Base-by-base conservation (phyloP, 2,329 filamentous ascomycete species). In the Cladosporium austrohemisphaericum region DNA sequence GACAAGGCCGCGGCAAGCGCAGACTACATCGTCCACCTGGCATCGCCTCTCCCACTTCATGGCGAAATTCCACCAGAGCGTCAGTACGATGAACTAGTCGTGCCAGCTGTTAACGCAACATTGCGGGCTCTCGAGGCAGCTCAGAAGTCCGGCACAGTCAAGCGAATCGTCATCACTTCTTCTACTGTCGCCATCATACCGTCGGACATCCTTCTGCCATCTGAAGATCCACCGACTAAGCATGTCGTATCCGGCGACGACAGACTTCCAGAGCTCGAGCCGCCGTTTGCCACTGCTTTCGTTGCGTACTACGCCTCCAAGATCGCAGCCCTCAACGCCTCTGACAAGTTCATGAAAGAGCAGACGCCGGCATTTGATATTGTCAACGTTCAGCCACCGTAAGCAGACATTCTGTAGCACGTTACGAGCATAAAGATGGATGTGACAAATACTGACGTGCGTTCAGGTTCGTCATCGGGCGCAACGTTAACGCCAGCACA, bases 111-210 rank as follows among this genome's bases (percentile, higher is more conserved):
- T 25, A 60, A 64, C 28, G 68, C 66, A n/a, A 72, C 67, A 0
- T 36, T 62, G 2, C 57, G 60, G 5, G 65, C 73, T 5, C 59
- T 74, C 1, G 52, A 66, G 19, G 62, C 69, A 0, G 71, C 70
- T 2, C 40, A 59, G 18, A 67, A 66, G 38, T 51, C 50, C 2
- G 51, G 58, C 1, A 62, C 57, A 0, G 60, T 75, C 16, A 61
- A 65, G 46, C 64, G 67, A 7, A 56, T 74, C 5, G 65, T 74
- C 16, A 69, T 75, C 41, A 74, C 72, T 5, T 44, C 40, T 5
- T 44, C 48, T 13, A 11, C 32, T 7, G 48, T 45, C 23, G 41
- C 48, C 10, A 35, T 45, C 23, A 22, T 47, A 6, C 33, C 43
- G n/a, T 23, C 41, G 11, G 16, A 28, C 37, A 20, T 49, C 10